Percentiles rank a stretch among this genome's conserved stretches.
Conservation (phyloP, 257 asterid species). For the Striga asiatica region DNA sequence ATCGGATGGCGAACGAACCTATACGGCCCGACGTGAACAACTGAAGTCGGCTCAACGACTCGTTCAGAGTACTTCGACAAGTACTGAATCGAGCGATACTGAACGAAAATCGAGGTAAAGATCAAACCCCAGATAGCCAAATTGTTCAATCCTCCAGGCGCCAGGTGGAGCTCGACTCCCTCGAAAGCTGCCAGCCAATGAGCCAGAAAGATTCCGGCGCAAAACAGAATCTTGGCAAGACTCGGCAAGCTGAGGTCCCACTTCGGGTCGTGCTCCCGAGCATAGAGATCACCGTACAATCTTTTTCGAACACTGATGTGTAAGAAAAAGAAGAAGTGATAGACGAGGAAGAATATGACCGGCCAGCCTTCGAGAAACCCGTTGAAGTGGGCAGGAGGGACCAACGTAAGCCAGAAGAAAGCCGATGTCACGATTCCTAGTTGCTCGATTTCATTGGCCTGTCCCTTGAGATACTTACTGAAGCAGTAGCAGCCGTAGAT, state of each 20-base stretch:
- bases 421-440: conserved; percentile 61
- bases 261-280: conserved; percentile 56
- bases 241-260: conserved; percentile 71
- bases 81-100: conserved; percentile 68
- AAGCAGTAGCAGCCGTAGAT: conserved; percentile 49
- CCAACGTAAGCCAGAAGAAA: conserved; percentile 86
- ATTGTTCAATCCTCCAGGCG: conserved; percentile 77
- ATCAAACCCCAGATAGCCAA: conserved; percentile 57
- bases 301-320: conserved; percentile 55
- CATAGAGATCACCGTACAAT: conserved; percentile 62
- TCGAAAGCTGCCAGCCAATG: conserved; percentile 92
- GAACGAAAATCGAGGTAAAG: conserved; percentile 46
- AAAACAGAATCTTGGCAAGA: conserved; percentile 61
- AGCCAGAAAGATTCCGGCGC: conserved; percentile 48
- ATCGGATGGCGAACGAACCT: conserved; percentile 88
- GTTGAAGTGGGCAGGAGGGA: conserved; percentile 87
- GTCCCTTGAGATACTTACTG: conserved; percentile 42
- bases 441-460: conserved; percentile 49
- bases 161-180: conserved; percentile 72
- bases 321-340: conserved; percentile 86
- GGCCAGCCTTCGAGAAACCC: conserved; percentile 99
- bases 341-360: conserved; percentile 71
- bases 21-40: conserved; percentile 90
- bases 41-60: conserved; percentile 89
- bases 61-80: conserved; percentile 91